phyloP scores from a whole-genome alignment of 495 filamentous ascomycete species.

The Schizothecium vesticola region DNA sequence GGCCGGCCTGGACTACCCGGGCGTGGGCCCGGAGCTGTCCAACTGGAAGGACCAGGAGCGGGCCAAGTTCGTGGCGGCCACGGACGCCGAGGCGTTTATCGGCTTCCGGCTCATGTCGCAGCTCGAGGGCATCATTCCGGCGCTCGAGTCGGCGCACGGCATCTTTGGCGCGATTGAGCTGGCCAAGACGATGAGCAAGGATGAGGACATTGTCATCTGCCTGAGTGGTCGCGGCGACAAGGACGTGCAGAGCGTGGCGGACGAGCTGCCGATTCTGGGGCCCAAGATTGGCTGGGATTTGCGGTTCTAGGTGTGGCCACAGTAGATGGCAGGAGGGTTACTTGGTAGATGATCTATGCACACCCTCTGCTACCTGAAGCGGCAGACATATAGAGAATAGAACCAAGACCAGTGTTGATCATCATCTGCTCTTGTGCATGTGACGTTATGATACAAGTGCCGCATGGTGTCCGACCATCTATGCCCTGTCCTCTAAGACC shows the following conservation, averaged over 20 bases:
- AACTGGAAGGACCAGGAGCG: slow-evolving; percentile 86
- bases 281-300: slow-evolving; percentile 96
- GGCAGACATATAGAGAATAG: neutral
- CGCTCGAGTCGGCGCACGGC: slow-evolving; percentile 89
- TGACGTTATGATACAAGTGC: neutral
- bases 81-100: slow-evolving; percentile 84
- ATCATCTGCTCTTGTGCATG: neutral
- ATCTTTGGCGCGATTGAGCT: slow-evolving; percentile 83
- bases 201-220: slow-evolving; percentile 89
- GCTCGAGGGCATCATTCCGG: slow-evolving; percentile 93
- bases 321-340: neutral
- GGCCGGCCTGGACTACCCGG: slow-evolving; percentile 96
- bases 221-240: slow-evolving; percentile 91
- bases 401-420: neutral
- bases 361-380: too few species aligned
- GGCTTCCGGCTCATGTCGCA: slow-evolving; percentile 81
- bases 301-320: slow-evolving; percentile 57
- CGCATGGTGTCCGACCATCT: neutral
- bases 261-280: slow-evolving; percentile 82
- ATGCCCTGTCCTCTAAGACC: neutral
- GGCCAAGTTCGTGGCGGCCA: slow-evolving; percentile 85
- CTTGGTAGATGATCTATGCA: neutral
- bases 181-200: slow-evolving; percentile 86
- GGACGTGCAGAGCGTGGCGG: slow-evolving; percentile 96
- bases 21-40: slow-evolving; percentile 87